Base-by-base conservation (phyloP, 202 grass and related monocot species). In the Brachypodium distachyon region DNA sequence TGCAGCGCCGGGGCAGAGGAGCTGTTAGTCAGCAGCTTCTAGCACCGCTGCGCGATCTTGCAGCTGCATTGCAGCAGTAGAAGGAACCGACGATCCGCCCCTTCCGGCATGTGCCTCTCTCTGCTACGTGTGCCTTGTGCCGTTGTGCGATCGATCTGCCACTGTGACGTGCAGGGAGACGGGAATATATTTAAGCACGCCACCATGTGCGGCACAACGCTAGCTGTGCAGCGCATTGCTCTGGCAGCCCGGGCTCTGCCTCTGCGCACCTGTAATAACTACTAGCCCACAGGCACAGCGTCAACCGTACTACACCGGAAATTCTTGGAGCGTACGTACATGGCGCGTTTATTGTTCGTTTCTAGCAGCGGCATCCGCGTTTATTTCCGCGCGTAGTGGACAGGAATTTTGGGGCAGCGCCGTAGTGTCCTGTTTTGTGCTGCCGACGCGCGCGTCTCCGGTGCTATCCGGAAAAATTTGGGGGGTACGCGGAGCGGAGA, bases 181-280 rank as follows among this genome's bases (percentile, higher is more conserved):
- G 16, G 46, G 66, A 57, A 88, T 80, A 88, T 80, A 84, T 84
- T 76, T 84, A 83, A 37, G 47, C 9, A 31, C 11, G 76, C 21
- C 63, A 25, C 44, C 77, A 70, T 81, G 84, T 76, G 72, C 72
- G 43, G 49, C 0, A 14, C 67, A 41, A 62, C 60, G 83, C 40
- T n/a, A n/a, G n/a, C n/a, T 18, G 58, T 18, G 41, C 50, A 1
- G n/a, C n/a, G n/a, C n/a, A n/a, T n/a, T 40, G 51, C 41, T 60
- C 72, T 46, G 72, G 6, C 54, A 9, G 63, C 18, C 38, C 6
- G 28, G 34, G 72, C 64, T 72, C 13, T 5, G 62, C n/a, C n/a
- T n/a, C n/a, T 4, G 37, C 38, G 41, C 63, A 74, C 74, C 74
- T 36, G 80, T 58, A 69, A 46, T 87, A 87, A 83, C 51, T 81